Evolutionary conservation across 176 grass and related monocot species (phyloP).

Genomic region (Carex parvula): DNA sequence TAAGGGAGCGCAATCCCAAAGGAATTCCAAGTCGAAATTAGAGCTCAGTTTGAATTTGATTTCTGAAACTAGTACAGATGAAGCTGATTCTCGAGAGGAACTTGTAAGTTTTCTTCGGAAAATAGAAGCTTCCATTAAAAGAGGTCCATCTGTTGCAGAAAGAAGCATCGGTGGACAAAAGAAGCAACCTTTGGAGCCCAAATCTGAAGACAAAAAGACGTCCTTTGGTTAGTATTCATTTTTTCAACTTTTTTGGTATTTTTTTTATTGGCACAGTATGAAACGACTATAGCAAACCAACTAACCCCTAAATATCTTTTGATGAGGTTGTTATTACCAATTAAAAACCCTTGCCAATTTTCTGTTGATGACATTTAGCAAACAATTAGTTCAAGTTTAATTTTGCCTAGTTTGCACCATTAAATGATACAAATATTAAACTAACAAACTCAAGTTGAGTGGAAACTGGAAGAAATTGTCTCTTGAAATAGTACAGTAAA

Average conservation of each 20-base stretch:
- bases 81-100: neutral
- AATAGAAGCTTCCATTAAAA: constrained; percentile 3
- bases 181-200: neutral
- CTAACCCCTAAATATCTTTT: neutral
- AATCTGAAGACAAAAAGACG: neutral
- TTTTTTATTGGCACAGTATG: neutral
- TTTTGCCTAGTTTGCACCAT: neutral
- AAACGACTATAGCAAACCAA: neutral
- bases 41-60: neutral
- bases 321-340: neutral
- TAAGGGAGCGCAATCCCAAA: neutral
- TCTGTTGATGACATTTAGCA: neutral
- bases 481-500: neutral
- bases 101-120: neutral
- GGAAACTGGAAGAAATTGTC: neutral
- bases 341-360: neutral
- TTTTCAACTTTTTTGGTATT: neutral
- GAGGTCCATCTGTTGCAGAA: neutral
- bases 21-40: neutral
- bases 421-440: neutral
- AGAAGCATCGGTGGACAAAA: neutral
- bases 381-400: neutral
- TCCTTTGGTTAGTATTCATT: neutral
- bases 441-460: neutral
- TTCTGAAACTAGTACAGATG: neutral